These are phyloP conservation scores for Myochromella boudieri DNA, from an alignment of 768 basidiomycete genomes.

Conservation along the genomic window DNA sequence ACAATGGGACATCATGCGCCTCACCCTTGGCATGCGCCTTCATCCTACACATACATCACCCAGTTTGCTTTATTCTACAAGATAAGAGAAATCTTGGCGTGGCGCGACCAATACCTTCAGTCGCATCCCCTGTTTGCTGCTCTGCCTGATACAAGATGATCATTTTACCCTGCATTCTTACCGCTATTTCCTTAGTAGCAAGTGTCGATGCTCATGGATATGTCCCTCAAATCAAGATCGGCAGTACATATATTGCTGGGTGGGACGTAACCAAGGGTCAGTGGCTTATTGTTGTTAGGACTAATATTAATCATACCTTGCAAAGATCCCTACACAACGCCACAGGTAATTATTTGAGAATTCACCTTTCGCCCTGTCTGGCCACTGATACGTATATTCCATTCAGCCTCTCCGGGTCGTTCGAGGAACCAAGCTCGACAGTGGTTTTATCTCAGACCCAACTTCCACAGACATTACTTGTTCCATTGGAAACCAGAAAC, in stretches of 20 bases:
- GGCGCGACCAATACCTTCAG: neutral
- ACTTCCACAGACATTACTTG: slow-evolving; percentile 35
- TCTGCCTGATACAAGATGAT: slow-evolving; percentile 2
- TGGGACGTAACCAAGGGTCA: slow-evolving; percentile 7
- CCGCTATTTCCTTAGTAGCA: slow-evolving; percentile 1
- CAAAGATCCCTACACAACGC: slow-evolving; percentile 5
- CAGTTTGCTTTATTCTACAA: neutral
- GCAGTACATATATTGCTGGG: slow-evolving; percentile 13
- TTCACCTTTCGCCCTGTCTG: neutral
- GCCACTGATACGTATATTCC: neutral
- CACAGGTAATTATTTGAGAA: neutral
- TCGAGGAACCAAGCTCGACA: slow-evolving; percentile 34
- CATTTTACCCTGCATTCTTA: slow-evolving; percentile 4
- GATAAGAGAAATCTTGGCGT: neutral
- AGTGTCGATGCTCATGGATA: slow-evolving; percentile 14
- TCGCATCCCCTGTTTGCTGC: neutral
- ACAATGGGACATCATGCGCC: neutral
- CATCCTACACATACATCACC: neutral
- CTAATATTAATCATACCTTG: neutral
- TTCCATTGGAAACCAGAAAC: slow-evolving; percentile 35
- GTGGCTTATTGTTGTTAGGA: neutral
- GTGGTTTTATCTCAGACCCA: slow-evolving; percentile 31
- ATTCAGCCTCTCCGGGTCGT: slow-evolving; percentile 33
- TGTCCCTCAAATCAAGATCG: slow-evolving; percentile 16
- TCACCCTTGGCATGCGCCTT: neutral